Percentiles rank a stretch among this genome's conserved stretches.
phyloP scores from a whole-genome alignment of 371 early-diverging fungal genomes.

The Mucor irregularis region DNA sequence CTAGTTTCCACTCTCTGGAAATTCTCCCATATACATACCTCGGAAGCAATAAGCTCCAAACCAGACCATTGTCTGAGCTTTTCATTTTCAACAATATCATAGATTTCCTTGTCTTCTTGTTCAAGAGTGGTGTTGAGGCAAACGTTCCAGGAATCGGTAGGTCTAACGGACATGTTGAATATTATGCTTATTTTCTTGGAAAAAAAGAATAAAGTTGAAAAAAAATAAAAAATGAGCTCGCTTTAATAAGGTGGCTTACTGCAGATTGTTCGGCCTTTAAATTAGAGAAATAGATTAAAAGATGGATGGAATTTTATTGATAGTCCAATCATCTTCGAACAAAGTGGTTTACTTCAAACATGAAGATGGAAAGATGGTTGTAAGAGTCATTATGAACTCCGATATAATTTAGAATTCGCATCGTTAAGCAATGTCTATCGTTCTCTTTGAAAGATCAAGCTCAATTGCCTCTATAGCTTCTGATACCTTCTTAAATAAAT shows the following conservation, averaged over 20 bases:
- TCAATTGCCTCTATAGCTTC: constrained; percentile 62
- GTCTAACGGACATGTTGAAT: constrained; percentile 41
- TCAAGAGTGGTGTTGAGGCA: constrained; percentile 77
- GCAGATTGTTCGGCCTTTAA: constrained; percentile 7
- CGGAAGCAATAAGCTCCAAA: constrained; percentile 98
- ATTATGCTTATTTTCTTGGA: not conserved
- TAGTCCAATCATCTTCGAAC: constrained; percentile 22
- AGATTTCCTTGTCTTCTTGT: constrained; percentile 92
- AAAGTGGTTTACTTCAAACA: constrained; percentile 4
- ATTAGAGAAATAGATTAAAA: constrained; percentile 17
- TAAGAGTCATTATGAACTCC: constrained; percentile 14
- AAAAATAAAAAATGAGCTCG: constrained; percentile 8
- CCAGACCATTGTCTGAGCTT: constrained; percentile 97
- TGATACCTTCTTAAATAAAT: constrained; percentile 65
- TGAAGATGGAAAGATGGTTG: constrained; percentile 8
- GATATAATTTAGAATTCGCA: not conserved
- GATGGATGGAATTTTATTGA: constrained; percentile 21
- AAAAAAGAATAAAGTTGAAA: constrained; percentile 1
- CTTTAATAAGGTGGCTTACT: constrained; percentile 23
- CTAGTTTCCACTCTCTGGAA: not conserved
- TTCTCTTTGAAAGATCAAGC: constrained; percentile 38
- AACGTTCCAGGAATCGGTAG: constrained; percentile 61
- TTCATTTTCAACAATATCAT: constrained; percentile 92
- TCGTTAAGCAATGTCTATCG: not conserved
- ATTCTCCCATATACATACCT: constrained; percentile 67